Base-by-base conservation (phyloP, 75 land plant genomes). In the Cunninghamia lanceolata region DNA sequence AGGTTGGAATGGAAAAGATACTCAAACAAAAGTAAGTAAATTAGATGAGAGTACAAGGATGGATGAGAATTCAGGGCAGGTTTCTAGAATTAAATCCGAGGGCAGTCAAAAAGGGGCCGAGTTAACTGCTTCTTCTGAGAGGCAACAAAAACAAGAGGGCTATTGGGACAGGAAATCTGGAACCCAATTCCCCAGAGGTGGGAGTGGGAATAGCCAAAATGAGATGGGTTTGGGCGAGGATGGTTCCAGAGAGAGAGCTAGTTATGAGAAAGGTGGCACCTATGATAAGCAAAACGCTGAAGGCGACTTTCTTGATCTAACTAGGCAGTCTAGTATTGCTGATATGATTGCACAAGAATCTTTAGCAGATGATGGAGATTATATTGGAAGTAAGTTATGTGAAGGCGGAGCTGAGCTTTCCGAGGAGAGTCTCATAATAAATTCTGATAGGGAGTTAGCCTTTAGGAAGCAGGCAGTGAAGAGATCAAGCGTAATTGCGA, bases 401-500 rank as follows among this genome's bases (percentile, higher is more conserved):
- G 47, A 47, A n/a, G 30, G 16, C 4, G 46, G 28, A 63, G n/a
- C n/a, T 63, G 68, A 17, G 63, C 63, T 56, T 56, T 4, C 63
- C 6, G 63, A 56, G 4, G 25, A 25, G n/a, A 63, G n/a, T 25
- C 28, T n/a, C 47, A 43, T 45, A 30, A 6, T 45, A 32, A 80
- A 80, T 80, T 43, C 47, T 80, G 82, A 43, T 42, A 79, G 42
- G 45, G 82, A 25, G 82, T 21, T 43, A 28, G 82, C 45, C 16
- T 73, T 34, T 14, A 30, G 88, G 30, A 92, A 82, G 83, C 92
- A 90, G 82, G 78, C 89, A 78, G 63, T 93, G 87, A 89, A 87
- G 87, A 92, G 96, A 70, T 94, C 97, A 54, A 94, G 84, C 35
- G 28, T 95, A 53, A 36, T 95, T 9, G 97, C 97, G n/a, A 95